Evolutionary conservation across 2,329 filamentous ascomycete species (phyloP), one percentile per base, ranked within the genome.

Genomic region (Emericellopsis atlantica): DNA sequence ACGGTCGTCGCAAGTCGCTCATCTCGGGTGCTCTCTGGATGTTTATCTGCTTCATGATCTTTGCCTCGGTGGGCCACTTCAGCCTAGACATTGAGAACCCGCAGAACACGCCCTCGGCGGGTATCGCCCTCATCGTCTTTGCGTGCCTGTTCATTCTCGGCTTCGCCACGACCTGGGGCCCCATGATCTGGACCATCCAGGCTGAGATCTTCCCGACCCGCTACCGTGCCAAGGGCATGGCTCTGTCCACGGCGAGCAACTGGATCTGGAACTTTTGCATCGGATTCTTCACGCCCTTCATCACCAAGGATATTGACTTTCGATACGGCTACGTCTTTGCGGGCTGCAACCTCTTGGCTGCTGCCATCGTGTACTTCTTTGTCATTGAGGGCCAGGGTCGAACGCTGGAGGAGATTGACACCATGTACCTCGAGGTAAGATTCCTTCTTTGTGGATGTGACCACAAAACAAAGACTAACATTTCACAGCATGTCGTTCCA

Each of bases 201-300:
- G 73, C 75, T 5, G 76, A 81, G 53, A 70, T 84, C 39, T 84
- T 80, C 55, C 78, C 72, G 0, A 73, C 72, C 10, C 65, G 76
- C 12, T 79, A 79, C 51, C 66, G 76, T 32, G 74, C 74, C 3
- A 70, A 70, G 52, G 72, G 67, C 24, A 79, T 79, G 67, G 74
- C 73, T 2, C 54, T 80, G 2, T 68, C 74, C 0, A 81, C 76
- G n/a, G 69, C 74, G 0, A 70, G 68, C 49, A 81, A 81, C 57
- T 81, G 78, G 78, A 64, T 69, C 26, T 85, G 79, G 78, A 84
- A 86, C 58, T 88, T 88, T 60, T 67, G 84, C 47, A 71, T 79
- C 45, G 76, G 75, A 0, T 89, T 89, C 65, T 86, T 87, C 65
- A 87, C 84, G 0, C 81, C 84, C 0, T 88, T 87, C 59, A 88